phyloP scores from a whole-genome alignment of 116 monocot species.

The Thalassia testudinum region DNA sequence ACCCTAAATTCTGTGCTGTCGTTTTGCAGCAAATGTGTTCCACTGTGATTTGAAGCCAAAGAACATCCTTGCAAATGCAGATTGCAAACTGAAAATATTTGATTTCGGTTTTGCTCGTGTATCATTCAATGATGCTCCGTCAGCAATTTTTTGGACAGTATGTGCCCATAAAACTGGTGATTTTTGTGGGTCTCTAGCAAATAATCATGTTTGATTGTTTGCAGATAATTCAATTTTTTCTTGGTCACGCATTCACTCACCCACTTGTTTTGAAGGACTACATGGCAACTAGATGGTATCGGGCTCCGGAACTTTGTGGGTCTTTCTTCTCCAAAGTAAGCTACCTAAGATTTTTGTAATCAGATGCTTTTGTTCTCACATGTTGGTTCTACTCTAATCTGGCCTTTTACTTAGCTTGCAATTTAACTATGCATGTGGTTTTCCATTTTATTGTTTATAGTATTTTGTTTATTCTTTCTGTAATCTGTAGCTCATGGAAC shows the following conservation, averaged over 20 bases:
- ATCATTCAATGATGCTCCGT: slow-evolving; percentile 18
- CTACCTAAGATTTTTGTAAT: too few relatives aligned
- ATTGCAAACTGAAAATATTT: slow-evolving; percentile 40
- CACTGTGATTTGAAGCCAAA: slow-evolving; percentile 65
- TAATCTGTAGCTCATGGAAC: too few relatives aligned
- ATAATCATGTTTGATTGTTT: background rate
- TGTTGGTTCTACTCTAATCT: too few relatives aligned
- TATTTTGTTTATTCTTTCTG: too few relatives aligned
- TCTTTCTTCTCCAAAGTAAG: too few relatives aligned
- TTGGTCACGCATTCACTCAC: background rate
- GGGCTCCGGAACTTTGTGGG: too few relatives aligned
- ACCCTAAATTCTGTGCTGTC: too few relatives aligned
- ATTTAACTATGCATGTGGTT: too few relatives aligned
- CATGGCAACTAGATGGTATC: slow-evolving; percentile 12
- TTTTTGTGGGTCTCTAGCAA: background rate
- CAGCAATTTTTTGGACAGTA: slow-evolving; percentile 29
- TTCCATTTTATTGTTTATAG: too few relatives aligned
- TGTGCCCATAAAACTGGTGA: background rate
- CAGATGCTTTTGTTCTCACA: too few relatives aligned
- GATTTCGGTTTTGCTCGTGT: slow-evolving; percentile 26
- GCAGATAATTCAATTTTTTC: background rate
- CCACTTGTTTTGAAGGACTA: slow-evolving; percentile 1
- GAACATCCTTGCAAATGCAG: slow-evolving; percentile 32
- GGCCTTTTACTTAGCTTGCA: too few relatives aligned
- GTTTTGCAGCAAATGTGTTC: slow-evolving; percentile 41